Conservation (phyloP, 2,329 filamentous ascomycete genomes). For the Calonectria ilicicola region DNA sequence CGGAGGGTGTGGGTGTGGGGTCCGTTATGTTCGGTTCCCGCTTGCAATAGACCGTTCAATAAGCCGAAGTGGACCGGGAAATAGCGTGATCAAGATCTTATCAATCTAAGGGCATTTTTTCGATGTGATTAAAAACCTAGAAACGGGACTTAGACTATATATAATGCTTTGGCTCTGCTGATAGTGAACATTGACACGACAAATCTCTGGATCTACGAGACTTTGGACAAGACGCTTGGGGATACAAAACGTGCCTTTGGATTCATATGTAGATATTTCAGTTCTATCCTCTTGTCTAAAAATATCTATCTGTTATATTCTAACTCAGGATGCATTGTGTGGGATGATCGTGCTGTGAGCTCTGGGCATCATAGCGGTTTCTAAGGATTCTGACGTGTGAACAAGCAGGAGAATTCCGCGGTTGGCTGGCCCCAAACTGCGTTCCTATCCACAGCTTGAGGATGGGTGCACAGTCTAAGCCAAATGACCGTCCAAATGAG, state of each 20-base stretch:
- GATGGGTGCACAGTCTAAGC: neutral
- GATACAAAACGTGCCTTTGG: neutral
- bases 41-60: neutral
- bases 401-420: neutral
- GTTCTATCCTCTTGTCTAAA: neutral
- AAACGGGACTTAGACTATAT: neutral
- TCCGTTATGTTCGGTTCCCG: neutral
- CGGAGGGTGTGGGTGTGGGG: neutral
- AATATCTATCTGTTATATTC: neutral
- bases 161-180: neutral
- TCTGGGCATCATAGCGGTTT: too few relatives aligned
- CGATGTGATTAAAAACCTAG: neutral
- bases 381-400: neutral
- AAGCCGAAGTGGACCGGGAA: neutral
- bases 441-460: neutral
- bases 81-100: neutral
- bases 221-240: too few relatives aligned
- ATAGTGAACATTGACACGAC: neutral
- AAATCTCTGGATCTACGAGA: neutral
- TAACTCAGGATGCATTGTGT: neutral
- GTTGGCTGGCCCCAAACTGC: neutral
- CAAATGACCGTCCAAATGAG: neutral
- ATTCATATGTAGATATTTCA: neutral
- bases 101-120: neutral
- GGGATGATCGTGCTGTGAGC: neutral